Evolutionary conservation across 768 basidiomycete species (phyloP), one percentile per base, ranked within the genome.

Genomic region (Agrocybe praecox): DNA sequence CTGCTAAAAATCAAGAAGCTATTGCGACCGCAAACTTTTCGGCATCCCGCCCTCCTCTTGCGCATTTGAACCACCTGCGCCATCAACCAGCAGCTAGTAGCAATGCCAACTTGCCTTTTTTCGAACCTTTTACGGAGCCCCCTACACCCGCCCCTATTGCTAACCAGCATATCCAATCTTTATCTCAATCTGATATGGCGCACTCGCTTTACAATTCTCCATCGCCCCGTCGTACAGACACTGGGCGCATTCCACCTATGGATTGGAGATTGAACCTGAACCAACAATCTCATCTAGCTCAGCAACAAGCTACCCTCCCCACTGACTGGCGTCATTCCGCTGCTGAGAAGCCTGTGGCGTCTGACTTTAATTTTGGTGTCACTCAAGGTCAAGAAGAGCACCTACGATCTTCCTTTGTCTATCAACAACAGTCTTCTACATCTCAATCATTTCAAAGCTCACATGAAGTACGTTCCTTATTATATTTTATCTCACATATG

Each of bases 71-170:
- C 53, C 63, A 65, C 49, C 26, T 62, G 59, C 66, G 65, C 48
- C 66, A 59, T 45, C 62, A 29, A 29, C 26, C 9, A 5, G 5
- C 26, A 29, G 26, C 60, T 21, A 51, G 55, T 54, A 36, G 52
- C 49, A 46, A 56, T 51, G 61, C 58, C 46, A 33, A 50, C 34
- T 63, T 58, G 44, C 72, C 81, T 0, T 77, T 75, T 60, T 83
- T 85, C 58, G 86, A 88, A 49, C 78, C 82, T 2, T 84, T 84
- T 62, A 62, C 78, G 19, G 83, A 85, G 44, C 66, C 69, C 15
- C 55, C 75, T 6, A 71, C 78, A 21, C 69, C 78, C 26, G 67
- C 72, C 18, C 19, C 71, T 77, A 42, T 65, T 65, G 17, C 57
- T 51, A 55, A 58, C 18, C 50, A 64, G 50, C 53, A 61, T 42